A percentile compares a stretch with the other conserved stretches of the same genome.
Conservation (phyloP, 2,329 filamentous ascomycete species). For the Penicillium vulpinum region DNA sequence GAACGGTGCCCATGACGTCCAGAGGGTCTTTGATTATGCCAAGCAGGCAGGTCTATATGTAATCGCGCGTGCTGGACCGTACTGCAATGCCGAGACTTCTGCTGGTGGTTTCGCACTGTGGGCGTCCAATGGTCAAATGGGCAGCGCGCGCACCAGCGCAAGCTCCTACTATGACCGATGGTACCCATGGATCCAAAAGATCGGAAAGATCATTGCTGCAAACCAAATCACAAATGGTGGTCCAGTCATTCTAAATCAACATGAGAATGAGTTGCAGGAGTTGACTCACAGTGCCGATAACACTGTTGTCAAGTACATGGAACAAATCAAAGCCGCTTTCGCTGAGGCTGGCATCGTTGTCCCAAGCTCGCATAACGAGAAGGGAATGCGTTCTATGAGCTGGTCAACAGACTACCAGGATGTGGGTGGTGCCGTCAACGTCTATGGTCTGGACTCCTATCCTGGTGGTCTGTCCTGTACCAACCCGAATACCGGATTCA, state of each 20-base stretch:
- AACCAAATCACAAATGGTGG: conserved; percentile 55
- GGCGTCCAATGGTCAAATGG: conserved; percentile 50
- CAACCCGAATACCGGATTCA: conserved; percentile 52
- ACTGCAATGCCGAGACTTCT: conserved; percentile 55
- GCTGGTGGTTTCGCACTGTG: conserved; percentile 50
- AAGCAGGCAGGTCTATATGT: conserved; percentile 55
- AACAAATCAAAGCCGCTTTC: conserved; percentile 52
- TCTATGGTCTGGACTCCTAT: conserved; percentile 38
- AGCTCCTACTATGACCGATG: conserved; percentile 48
- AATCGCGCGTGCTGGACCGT: conserved; percentile 54
- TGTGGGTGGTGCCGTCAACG: conserved; percentile 56
- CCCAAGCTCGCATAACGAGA: conserved; percentile 54
- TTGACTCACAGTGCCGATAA: conserved; percentile 45
- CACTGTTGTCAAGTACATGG: conserved; percentile 54
- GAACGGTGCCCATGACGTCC: conserved; percentile 52
- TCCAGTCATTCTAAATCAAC: conserved; percentile 53
- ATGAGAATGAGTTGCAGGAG: conserved; percentile 57
- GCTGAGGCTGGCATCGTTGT: conserved; percentile 51
- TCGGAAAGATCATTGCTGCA: conserved; percentile 50
- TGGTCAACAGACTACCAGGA: conserved; percentile 59
- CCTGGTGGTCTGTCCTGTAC: conserved; percentile 51
- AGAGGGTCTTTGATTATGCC: conserved; percentile 53
- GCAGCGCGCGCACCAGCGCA: conserved; percentile 46
- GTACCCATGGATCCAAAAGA: conserved; percentile 50
- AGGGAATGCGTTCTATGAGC: conserved; percentile 50